Base-by-base conservation (phyloP, 352 stramenopile genomes). In the Phytophthora foliorum region DNA sequence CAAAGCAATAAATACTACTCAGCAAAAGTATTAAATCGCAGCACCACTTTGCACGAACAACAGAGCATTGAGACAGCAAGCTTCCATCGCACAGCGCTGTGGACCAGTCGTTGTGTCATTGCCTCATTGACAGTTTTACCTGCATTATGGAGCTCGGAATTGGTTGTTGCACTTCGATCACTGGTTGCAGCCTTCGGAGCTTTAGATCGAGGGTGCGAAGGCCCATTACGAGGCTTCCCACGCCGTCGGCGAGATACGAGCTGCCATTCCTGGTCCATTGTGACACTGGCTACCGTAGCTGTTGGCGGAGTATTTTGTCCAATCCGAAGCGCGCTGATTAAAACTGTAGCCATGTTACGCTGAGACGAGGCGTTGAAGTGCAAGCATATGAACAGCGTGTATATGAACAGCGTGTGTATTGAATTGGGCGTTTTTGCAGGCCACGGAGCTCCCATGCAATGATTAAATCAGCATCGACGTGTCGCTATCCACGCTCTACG, bases 181-280 rank as follows among this genome's bases (percentile, higher is more conserved):
- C 61, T 63, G 11, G 46, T 16, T 13, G 14, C n/a, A 48, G 9
- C 27, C 10, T 54, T 50, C 7, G 6, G 22, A 10, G 24, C 14
- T 14, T 60, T 72, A 3, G 29, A 41, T 61, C 16, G 63, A 11
- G 31, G n/a, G 2, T 31, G 53, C 22, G 49, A 42, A 24, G 32
- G 9, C n/a, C 52, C 38, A 57, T 17, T 45, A 6, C 52, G 64
- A 70, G 46, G 21, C 19, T 74, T 77, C 27, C 44, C 50, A 56
- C 66, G 59, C 19, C 55, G 51, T 14, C 66, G 57, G 14, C 71
- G 71, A 24, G 51, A 69, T 11, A 78, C 61, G 39, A 64, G 71
- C 56, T 73, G 71, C 71, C 71, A 78, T 55, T 75, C 62, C 32
- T 69, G 41, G 39, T 71, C 70, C 70, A 78, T 78, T 3, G 16